Conservation (phyloP, 2,329 filamentous ascomycete genomes). For the Sarocladium brachiariae region DNA sequence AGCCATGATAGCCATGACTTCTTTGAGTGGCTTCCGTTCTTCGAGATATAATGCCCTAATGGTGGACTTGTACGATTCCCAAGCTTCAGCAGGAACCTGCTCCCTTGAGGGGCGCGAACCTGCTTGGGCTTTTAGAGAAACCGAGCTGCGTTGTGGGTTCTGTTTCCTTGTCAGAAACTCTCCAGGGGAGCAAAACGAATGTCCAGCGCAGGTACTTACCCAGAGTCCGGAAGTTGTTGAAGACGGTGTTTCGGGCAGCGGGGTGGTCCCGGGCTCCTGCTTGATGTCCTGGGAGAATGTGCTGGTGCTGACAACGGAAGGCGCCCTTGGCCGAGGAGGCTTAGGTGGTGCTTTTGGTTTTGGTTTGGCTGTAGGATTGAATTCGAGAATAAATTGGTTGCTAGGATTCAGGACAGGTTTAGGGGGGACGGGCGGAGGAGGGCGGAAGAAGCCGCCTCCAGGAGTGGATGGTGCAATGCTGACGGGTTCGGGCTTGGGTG, state of each 20-base stretch:
- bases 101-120: conserved; percentile 33
- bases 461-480: conserved; percentile 10
- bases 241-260: conserved; percentile 18
- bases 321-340: conserved; percentile 22
- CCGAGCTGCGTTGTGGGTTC: conserved; percentile 21
- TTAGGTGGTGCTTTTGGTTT: conserved; percentile 29
- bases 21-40: conserved; percentile 43
- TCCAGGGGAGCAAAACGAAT: too few relatives aligned
- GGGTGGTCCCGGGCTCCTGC: conserved; percentile 24
- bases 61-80: conserved; percentile 40
- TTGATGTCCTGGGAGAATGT: conserved; percentile 20
- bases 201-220: conserved; percentile 17
- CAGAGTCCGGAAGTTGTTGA: conserved; percentile 17
- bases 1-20: conserved; percentile 45
- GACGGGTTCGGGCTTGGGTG: conserved; percentile 14
- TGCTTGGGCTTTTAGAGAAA: conserved; percentile 23
- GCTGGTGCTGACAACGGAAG: conserved; percentile 13
- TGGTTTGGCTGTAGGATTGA: conserved; percentile 24
- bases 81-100: conserved; percentile 37
- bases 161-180: background rate
- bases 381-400: conserved; percentile 30
- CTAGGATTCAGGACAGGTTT: conserved; percentile 29
- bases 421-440: conserved; percentile 28
- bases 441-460: conserved; percentile 26
- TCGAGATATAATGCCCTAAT: conserved; percentile 41